These are phyloP conservation scores for Oryza nivara DNA, from an alignment of 176 grass and related monocot species.

Conservation along the genomic window DNA sequence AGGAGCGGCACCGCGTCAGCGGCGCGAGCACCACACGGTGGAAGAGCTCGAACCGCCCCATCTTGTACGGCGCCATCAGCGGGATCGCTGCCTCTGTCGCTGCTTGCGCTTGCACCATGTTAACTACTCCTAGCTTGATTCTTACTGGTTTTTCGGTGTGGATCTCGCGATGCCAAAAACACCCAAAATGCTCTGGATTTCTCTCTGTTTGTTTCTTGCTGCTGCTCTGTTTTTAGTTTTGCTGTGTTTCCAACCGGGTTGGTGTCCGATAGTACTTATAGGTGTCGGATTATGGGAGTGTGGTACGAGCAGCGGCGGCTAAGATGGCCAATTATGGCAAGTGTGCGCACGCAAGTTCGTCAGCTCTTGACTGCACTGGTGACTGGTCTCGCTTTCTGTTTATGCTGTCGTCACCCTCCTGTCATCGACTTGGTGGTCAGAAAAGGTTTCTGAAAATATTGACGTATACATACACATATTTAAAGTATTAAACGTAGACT, in stretches of 20 bases:
- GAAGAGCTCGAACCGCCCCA: constrained; percentile 18
- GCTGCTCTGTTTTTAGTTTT: background rate
- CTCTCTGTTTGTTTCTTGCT: background rate
- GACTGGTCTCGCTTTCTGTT: too few species aligned
- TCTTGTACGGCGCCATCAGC: constrained; percentile 41
- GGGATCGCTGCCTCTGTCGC: constrained; percentile 9
- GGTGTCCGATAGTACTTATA: background rate
- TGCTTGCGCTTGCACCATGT: background rate
- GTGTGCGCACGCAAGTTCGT: too few species aligned
- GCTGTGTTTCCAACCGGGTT: background rate
- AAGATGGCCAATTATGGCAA: too few species aligned
- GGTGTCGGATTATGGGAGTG: too few species aligned
- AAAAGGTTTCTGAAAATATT: too few species aligned
- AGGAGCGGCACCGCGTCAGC: constrained; percentile 6
- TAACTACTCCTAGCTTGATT: background rate
- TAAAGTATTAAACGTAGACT: too few species aligned
- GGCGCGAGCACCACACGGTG: constrained; percentile 28
- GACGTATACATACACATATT: too few species aligned
- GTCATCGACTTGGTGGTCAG: background rate
- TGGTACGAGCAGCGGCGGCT: too few species aligned
- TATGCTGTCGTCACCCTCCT: background rate
- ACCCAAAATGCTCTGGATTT: background rate
- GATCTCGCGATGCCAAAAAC: background rate
- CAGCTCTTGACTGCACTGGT: too few species aligned
- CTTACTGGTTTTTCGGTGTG: background rate